Evolutionary conservation across 768 basidiomycete genomes (phyloP).

Genomic region (Lyophyllum shimeji): DNA sequence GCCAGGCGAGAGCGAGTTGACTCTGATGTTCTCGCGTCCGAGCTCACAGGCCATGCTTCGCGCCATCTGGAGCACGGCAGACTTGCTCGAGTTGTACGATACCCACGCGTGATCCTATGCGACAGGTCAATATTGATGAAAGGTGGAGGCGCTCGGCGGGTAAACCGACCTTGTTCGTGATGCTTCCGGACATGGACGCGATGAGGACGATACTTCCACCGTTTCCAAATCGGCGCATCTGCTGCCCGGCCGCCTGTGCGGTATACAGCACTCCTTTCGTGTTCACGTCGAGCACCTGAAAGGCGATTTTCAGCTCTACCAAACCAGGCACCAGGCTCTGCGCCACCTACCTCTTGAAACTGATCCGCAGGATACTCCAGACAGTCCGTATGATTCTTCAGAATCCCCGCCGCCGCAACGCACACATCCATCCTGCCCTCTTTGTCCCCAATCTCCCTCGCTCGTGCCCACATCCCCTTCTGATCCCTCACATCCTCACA

Average conservation of each 20-base stretch:
- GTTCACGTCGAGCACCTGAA: slow-evolving; percentile 68
- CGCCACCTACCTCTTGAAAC: slow-evolving; percentile 54
- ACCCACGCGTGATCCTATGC: slow-evolving; percentile 70
- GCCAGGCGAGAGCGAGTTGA: slow-evolving; percentile 76
- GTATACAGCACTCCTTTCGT: slow-evolving; percentile 62
- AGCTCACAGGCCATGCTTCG: slow-evolving; percentile 84
- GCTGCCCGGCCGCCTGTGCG: slow-evolving; percentile 63
- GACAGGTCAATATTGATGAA: not conserved
- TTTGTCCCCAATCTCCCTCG: slow-evolving; percentile 57
- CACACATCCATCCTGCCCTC: slow-evolving; percentile 76
- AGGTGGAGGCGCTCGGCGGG: not conserved
- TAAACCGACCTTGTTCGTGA: slow-evolving; percentile 23
- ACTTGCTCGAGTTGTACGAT: slow-evolving; percentile 77
- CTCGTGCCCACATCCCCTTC: slow-evolving; percentile 52
- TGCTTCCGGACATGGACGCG: slow-evolving; percentile 61
- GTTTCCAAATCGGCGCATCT: slow-evolving; percentile 55
- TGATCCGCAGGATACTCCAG: slow-evolving; percentile 64
- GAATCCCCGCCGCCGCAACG: slow-evolving; percentile 75
- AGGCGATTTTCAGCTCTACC: not conserved
- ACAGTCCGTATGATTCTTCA: slow-evolving; percentile 59
- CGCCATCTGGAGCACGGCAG: slow-evolving; percentile 77
- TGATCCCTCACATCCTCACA: slow-evolving; percentile 68
- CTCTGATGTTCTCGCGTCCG: slow-evolving; percentile 62
- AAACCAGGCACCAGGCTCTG: not conserved
- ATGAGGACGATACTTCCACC: slow-evolving; percentile 65